Evolutionary conservation across 129 eudicot genomes (phyloP).

Genomic region (Ambrosia artemisiifolia): DNA sequence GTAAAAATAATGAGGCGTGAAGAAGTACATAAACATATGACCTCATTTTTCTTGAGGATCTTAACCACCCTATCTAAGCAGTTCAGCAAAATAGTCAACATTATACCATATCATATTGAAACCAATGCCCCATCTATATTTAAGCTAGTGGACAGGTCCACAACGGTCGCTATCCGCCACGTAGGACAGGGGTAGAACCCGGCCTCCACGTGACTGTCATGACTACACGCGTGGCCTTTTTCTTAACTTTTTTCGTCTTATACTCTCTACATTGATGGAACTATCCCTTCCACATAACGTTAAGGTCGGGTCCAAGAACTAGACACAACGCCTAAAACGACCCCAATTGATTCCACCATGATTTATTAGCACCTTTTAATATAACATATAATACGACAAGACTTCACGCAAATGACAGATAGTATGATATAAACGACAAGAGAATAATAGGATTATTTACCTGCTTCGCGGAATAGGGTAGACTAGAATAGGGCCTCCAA

Average conservation of each 20-base stretch:
- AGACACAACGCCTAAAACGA: slow-evolving; percentile 16
- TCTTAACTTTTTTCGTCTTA: neutral
- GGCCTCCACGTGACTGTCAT: slow-evolving; percentile 23
- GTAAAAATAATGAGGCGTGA: slow-evolving; percentile 13
- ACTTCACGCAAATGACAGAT: neutral
- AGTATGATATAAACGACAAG: neutral
- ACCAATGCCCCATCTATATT: neutral
- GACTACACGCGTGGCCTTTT: slow-evolving; percentile 20
- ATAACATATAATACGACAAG: neutral
- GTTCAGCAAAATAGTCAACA: slow-evolving; percentile 32
- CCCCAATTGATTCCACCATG: neutral
- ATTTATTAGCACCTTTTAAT: slow-evolving; percentile 5
- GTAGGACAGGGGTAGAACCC: slow-evolving; percentile 18
- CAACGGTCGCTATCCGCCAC: slow-evolving; percentile 27
- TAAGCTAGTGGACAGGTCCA: slow-evolving; percentile 16
- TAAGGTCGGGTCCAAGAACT: slow-evolving; percentile 16
- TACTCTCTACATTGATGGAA: slow-evolving; percentile 17
- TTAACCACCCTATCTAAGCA: slow-evolving; percentile 34
- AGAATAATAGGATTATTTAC: slow-evolving; percentile 38
- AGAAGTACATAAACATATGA: slow-evolving; percentile 18
- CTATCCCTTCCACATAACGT: slow-evolving; percentile 21
- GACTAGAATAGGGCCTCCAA: slow-evolving; percentile 90
- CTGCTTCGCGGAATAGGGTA: slow-evolving; percentile 80
- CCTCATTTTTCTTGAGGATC: slow-evolving; percentile 41
- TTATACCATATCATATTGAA: slow-evolving; percentile 23